A percentile compares a stretch with the other conserved stretches of the same genome.
phyloP scores from a whole-genome alignment of 1,284 basidiomycete genomes.

The Austroboletus rostrupii region DNA sequence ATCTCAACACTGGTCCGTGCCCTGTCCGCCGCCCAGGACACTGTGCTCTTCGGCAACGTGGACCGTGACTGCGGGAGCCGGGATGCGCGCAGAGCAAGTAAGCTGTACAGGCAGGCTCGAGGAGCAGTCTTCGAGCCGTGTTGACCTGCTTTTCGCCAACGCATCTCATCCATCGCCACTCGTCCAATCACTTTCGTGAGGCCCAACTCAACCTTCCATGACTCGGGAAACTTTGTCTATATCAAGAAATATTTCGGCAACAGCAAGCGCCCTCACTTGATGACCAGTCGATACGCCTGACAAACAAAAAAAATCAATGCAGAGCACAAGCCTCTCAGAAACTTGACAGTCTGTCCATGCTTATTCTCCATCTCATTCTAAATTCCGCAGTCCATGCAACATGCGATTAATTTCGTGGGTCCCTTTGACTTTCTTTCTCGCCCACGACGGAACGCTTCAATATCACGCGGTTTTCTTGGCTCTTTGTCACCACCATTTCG shows the following conservation, averaged over 20 bases:
- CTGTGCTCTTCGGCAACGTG: not conserved
- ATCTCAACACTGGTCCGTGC: slow-evolving; percentile 1
- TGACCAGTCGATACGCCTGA: not conserved
- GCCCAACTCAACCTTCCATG: slow-evolving; percentile 14
- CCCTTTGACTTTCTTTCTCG: not conserved
- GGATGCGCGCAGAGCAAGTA: too few relatives aligned
- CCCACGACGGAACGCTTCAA: not conserved
- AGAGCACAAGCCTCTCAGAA: not conserved
- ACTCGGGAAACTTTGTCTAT: slow-evolving; percentile 18
- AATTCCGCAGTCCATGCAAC: not conserved
- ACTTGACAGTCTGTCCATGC: not conserved
- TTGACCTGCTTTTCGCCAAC: slow-evolving; percentile 11
- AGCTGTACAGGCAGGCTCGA: slow-evolving; percentile 11
- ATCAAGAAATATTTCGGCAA: slow-evolving; percentile 20
- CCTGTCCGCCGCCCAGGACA: slow-evolving; percentile 1
- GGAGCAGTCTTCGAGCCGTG: slow-evolving; percentile 10
- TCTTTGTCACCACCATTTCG: slow-evolving; percentile 19
- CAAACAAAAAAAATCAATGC: rapidly evolving
- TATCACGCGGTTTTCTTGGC: slow-evolving; percentile 15
- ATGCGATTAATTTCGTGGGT: not conserved
- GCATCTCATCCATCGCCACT: not conserved
- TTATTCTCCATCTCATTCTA: not conserved
- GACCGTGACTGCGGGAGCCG: slow-evolving; percentile 2
- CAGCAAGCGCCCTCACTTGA: slow-evolving; percentile 4
- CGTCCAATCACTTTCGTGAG: slow-evolving; percentile 3